Percentiles rank a stretch among this genome's conserved stretches.
Evolutionary conservation across 2,329 filamentous ascomycete genomes (phyloP).

Genomic region (Emergomyces orientalis): DNA sequence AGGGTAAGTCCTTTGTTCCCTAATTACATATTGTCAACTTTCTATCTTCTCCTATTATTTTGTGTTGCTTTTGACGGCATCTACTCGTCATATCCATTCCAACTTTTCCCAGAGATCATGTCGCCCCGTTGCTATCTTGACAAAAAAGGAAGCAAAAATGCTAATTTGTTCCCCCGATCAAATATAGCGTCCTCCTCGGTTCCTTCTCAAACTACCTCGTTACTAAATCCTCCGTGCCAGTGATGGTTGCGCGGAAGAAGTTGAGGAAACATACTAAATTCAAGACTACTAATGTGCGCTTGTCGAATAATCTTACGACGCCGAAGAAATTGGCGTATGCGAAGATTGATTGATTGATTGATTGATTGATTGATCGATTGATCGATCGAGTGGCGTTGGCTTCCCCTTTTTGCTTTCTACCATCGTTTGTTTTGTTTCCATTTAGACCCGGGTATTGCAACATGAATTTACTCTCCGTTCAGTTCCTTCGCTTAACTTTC

Average conservation of each 20-base stretch:
- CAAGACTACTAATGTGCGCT: conserved; percentile 58
- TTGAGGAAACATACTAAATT: conserved; percentile 79
- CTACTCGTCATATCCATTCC: too few relatives aligned
- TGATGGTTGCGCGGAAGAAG: conserved; percentile 94
- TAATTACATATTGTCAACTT: too few relatives aligned
- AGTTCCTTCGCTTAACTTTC: not conserved
- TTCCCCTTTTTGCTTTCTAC: not conserved
- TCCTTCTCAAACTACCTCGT: conserved; percentile 97
- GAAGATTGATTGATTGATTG: conserved; percentile 55
- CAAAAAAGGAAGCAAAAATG: not conserved
- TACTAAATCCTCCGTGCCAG: conserved; percentile 89
- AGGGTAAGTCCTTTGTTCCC: conserved; percentile 70
- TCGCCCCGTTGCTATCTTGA: too few relatives aligned
- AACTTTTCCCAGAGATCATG: too few relatives aligned
- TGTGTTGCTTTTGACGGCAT: too few relatives aligned
- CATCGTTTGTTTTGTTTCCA: not conserved
- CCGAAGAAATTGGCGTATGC: conserved; percentile 61
- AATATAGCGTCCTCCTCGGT: conserved; percentile 73
- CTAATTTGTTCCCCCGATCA: not conserved
- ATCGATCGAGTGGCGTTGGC: not conserved
- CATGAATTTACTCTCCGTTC: too few relatives aligned
- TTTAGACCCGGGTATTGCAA: not conserved
- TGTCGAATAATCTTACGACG: conserved; percentile 73
- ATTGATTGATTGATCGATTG: too few relatives aligned
- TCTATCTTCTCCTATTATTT: too few relatives aligned